These are phyloP conservation scores for Cutaneotrichosporon sp. DNA, from an alignment of 1,284 basidiomycete species.

Conservation along the genomic window DNA sequence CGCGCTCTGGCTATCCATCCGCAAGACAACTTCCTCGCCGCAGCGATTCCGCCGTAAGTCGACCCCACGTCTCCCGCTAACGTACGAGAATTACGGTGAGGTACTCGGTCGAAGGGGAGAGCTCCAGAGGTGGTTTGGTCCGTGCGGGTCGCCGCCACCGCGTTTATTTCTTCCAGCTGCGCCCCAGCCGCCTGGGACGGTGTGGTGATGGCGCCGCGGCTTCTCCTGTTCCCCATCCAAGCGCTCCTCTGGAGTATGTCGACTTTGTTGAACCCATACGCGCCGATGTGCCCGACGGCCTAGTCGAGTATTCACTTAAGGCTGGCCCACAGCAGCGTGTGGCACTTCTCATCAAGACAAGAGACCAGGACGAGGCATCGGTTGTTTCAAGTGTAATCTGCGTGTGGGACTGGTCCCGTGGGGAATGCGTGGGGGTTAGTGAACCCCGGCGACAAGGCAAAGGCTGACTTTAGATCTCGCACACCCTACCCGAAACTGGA, in stretches of 20 bases:
- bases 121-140: no score
- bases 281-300: not conserved
- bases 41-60: not conserved
- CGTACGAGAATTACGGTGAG: not conserved
- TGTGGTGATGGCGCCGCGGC: no score
- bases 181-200: not conserved
- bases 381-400: not conserved
- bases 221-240: not conserved
- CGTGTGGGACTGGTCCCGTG: slow-evolving; percentile 10
- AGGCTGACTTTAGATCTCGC: not conserved
- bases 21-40: slow-evolving; percentile 11
- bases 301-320: slow-evolving; percentile 2
- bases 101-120: no score
- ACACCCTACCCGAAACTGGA: not conserved
- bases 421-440: slow-evolving; percentile 10
- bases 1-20: slow-evolving; percentile 10
- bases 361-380: not conserved
- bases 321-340: slow-evolving; percentile 2
- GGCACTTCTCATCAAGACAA: slow-evolving; percentile 3
- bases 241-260: not conserved
- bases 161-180: slow-evolving; percentile 13
- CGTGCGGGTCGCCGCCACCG: slow-evolving; percentile 6
- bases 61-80: not conserved
- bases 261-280: slow-evolving; percentile 10
- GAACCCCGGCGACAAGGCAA: no score